phyloP scores from a whole-genome alignment of 139 green algal species.

The Micromonas commoda region DNA sequence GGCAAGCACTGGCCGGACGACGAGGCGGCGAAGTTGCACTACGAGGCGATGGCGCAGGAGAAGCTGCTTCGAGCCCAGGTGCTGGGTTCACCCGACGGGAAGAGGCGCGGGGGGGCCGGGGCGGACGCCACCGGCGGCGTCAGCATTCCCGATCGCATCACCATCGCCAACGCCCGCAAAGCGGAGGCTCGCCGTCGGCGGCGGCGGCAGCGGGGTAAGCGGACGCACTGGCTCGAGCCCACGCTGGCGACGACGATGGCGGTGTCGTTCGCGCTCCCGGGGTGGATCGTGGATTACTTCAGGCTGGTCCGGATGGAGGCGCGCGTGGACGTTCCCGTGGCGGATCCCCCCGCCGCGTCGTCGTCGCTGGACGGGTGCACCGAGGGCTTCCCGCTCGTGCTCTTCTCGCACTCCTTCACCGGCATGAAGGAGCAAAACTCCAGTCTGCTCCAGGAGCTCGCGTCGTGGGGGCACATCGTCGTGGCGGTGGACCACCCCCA shows the following conservation, averaged over 20 bases:
- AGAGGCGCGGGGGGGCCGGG: too few species aligned
- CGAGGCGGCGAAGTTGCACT: too few species aligned
- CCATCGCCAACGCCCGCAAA: too few species aligned
- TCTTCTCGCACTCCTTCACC: conserved; percentile 18
- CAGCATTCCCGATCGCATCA: too few species aligned
- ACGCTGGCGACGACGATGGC: neutral
- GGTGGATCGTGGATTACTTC: conserved; percentile 21
- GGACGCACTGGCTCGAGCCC: conserved; percentile 13
- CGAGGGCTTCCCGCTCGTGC: neutral
- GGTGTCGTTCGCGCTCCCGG: neutral
- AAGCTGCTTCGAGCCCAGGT: too few species aligned
- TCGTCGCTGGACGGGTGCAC: neutral
- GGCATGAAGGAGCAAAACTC: conserved; percentile 24
- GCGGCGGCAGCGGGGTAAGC: too few species aligned
- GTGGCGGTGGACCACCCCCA: conserved; percentile 20
- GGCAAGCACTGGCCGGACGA: too few species aligned
- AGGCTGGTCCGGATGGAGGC: conserved; percentile 15
- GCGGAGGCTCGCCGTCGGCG: too few species aligned
- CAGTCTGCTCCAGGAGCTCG: conserved; percentile 11
- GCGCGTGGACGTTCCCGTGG: neutral
- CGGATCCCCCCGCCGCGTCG: neutral
- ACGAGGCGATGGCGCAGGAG: too few species aligned
- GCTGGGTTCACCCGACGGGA: too few species aligned
- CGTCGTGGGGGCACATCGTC: conserved; percentile 19
- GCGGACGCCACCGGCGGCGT: too few species aligned